Percentiles rank a stretch among this genome's conserved stretches.
Evolutionary conservation across 2,329 filamentous ascomycete genomes (phyloP).

Genomic region (Ampelomyces quisqualis): DNA sequence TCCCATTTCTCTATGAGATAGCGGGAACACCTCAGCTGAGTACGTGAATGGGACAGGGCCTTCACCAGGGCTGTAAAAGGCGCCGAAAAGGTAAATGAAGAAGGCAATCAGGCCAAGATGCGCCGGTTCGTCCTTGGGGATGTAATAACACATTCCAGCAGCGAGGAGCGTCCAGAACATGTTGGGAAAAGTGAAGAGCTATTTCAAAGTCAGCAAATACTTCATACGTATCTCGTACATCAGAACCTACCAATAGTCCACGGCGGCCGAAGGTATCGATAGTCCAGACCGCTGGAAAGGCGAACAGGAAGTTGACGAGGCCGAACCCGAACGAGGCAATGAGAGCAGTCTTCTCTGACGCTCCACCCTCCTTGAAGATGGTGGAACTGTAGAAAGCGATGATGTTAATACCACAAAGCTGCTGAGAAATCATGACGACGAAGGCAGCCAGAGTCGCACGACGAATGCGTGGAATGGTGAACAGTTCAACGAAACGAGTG

Average conservation of each 20-base stretch:
- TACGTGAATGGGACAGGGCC: slow-evolving; percentile 51
- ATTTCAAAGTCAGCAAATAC: no score
- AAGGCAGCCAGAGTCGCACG: slow-evolving; percentile 75
- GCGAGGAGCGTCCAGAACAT: slow-evolving; percentile 53
- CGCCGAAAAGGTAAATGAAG: slow-evolving; percentile 59
- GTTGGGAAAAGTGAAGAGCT: slow-evolving; percentile 51
- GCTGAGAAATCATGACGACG: slow-evolving; percentile 72
- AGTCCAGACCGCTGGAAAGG: slow-evolving; percentile 60
- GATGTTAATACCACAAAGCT: slow-evolving; percentile 57
- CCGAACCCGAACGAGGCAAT: slow-evolving; percentile 61
- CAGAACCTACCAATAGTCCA: no score
- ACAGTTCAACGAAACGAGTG: slow-evolving; percentile 55
- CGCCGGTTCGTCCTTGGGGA: slow-evolving; percentile 44
- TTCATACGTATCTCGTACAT: no score
- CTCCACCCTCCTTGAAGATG: slow-evolving; percentile 52
- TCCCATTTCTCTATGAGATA: slow-evolving; percentile 69
- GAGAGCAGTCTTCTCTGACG: slow-evolving; percentile 47
- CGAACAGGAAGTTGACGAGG: slow-evolving; percentile 60
- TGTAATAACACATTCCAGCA: slow-evolving; percentile 56
- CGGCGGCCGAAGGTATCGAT: slow-evolving; percentile 55
- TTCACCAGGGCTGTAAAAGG: slow-evolving; percentile 37
- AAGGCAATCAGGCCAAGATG: slow-evolving; percentile 55
- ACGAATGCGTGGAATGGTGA: slow-evolving; percentile 68
- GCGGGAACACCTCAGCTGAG: slow-evolving; percentile 64
- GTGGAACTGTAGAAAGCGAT: slow-evolving; percentile 56